phyloP scores from a whole-genome alignment of 305 asterid species.

The Fraxinus ornus region DNA sequence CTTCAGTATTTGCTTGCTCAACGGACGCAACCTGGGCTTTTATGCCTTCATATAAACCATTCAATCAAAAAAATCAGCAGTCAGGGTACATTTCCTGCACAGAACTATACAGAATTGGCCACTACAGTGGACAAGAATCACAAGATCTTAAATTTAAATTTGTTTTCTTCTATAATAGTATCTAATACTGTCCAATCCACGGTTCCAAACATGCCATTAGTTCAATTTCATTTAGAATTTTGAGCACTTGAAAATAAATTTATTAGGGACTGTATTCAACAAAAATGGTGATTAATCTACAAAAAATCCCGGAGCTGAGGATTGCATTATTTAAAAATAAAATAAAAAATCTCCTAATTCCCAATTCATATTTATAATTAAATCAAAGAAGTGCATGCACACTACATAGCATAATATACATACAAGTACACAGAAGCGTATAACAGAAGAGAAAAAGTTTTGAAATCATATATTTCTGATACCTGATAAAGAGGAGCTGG shows the following conservation, averaged over 20 bases:
- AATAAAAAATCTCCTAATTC: background rate
- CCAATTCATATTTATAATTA: background rate
- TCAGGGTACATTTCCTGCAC: background rate
- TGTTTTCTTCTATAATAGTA: background rate
- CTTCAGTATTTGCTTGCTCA: slow-evolving; percentile 50
- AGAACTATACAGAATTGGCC: background rate
- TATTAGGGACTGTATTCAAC: background rate
- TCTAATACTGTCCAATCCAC: background rate
- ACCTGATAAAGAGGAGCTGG: slow-evolving; percentile 44
- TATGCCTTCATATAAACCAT: slow-evolving; percentile 43
- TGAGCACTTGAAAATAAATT: background rate
- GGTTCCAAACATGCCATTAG: background rate
- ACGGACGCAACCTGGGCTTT: slow-evolving; percentile 68
- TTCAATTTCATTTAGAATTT: background rate
- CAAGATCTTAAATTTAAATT: background rate
- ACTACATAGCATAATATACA: background rate
- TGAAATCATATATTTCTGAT: background rate
- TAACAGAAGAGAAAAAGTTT: background rate
- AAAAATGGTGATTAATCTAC: background rate
- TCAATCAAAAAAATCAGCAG: slow-evolving; percentile 3
- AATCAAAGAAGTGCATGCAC: background rate
- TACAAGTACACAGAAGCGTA: background rate
- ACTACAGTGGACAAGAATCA: background rate
- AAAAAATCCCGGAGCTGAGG: background rate
- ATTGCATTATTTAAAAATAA: background rate